Percentiles rank a stretch among this genome's conserved stretches.
These are phyloP conservation scores for Sphaceloma murrayae DNA, from an alignment of 2,329 filamentous ascomycete species.

Conservation along the genomic window DNA sequence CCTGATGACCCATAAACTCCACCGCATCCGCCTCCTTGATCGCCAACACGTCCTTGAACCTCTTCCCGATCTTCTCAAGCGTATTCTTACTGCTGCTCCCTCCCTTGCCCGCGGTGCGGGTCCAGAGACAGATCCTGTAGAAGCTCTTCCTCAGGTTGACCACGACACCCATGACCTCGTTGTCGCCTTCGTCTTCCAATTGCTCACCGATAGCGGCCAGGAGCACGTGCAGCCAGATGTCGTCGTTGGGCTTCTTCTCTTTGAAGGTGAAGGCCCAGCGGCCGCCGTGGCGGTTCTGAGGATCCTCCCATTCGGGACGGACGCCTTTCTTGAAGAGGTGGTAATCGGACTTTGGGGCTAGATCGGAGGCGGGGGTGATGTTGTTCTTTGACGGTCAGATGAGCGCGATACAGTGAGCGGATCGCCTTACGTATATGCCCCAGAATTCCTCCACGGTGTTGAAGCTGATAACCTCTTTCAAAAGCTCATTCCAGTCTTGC, in stretches of 20 bases:
- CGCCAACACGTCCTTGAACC: conserved; percentile 87
- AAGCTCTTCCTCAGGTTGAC: conserved; percentile 98
- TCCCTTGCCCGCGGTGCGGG: conserved; percentile 79
- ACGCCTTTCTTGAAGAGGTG: conserved; percentile 98
- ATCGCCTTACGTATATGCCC: conserved; percentile 82
- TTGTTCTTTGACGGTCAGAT: conserved; percentile 63
- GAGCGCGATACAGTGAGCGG: not conserved
- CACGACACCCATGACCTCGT: conserved; percentile 97
- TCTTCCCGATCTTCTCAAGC: conserved; percentile 71
- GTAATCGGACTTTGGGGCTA: conserved; percentile 96
- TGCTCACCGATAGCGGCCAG: conserved; percentile 95
- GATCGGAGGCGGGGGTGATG: conserved; percentile 88
- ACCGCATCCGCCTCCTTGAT: conserved; percentile 66
- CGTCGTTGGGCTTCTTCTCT: conserved; percentile 88
- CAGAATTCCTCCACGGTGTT: conserved; percentile 99
- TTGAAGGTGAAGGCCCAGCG: conserved; percentile 99
- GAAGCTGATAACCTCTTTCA: conserved; percentile 98
- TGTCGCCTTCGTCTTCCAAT: conserved; percentile 85
- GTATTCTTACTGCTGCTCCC: conserved; percentile 72
- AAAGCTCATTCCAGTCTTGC: conserved; percentile 92
- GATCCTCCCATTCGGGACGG: conserved; percentile 96
- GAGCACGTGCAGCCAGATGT: conserved; percentile 98
- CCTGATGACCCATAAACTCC: conserved; percentile 95
- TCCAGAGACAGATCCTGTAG: conserved; percentile 97
- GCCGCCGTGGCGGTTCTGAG: conserved; percentile 97